Percentiles rank a stretch among this genome's conserved stretches.
phyloP scores from a whole-genome alignment of 1,284 basidiomycete genomes.

The Boletus mariae region DNA sequence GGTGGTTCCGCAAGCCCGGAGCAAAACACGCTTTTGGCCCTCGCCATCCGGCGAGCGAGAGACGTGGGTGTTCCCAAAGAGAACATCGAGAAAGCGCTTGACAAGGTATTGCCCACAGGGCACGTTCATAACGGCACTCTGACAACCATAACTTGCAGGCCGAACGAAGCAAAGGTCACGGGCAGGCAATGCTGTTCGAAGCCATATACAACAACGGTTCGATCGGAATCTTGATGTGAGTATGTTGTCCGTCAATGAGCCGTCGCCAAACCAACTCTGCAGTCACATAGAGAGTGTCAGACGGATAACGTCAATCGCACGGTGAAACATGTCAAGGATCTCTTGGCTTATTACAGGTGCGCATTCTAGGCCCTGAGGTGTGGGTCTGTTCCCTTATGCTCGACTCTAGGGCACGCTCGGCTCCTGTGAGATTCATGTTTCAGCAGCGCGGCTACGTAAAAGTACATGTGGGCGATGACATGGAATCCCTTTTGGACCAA shows the following conservation, averaged over 20 bases:
- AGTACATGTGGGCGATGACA: conserved; percentile 48
- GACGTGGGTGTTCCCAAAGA: conserved; percentile 72
- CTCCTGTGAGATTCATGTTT: conserved; percentile 78
- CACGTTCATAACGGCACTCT: not conserved
- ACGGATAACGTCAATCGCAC: conserved; percentile 76
- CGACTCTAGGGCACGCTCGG: conserved; percentile 55
- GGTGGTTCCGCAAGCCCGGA: conserved; percentile 67
- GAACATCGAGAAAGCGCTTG: conserved; percentile 71
- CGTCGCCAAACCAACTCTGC: conserved; percentile 1
- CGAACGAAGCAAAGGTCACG: conserved; percentile 47
- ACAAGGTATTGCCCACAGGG: conserved; percentile 45
- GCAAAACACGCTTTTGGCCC: conserved; percentile 60
- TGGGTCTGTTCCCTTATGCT: conserved; percentile 3
- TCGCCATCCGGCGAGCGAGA: conserved; percentile 59
- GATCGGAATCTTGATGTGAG: conserved; percentile 75
- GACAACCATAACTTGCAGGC: conserved; percentile 37
- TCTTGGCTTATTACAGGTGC: conserved; percentile 59
- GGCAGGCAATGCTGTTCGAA: conserved; percentile 63
- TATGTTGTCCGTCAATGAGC: not conserved
- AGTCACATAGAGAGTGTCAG: conserved; percentile 62
- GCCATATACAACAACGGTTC: conserved; percentile 66
- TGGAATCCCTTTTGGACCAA: conserved; percentile 43
- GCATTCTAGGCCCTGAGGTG: conserved; percentile 16
- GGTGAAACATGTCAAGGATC: conserved; percentile 58
- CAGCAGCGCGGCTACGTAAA: conserved; percentile 63